Conservation (phyloP, 2,329 filamentous ascomycete genomes). For the Trichoderma aggressivum region DNA sequence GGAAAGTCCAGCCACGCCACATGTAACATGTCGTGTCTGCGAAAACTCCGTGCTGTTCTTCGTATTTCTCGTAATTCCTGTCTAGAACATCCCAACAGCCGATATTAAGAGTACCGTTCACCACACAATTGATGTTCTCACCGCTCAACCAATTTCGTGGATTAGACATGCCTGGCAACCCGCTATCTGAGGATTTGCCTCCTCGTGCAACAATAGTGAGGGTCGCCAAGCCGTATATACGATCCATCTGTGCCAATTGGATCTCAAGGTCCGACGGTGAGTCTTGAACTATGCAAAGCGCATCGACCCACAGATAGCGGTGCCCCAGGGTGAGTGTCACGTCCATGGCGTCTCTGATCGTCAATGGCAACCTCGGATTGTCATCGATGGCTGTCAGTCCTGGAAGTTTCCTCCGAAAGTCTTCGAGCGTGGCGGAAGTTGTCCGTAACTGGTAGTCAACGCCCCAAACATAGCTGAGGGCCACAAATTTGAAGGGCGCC, state of each 20-base stretch:
- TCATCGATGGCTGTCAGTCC: background rate
- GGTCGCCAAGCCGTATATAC: background rate
- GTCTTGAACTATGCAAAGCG: background rate
- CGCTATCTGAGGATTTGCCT: background rate
- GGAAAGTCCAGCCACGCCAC: background rate
- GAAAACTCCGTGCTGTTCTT: background rate
- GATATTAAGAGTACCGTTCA: background rate
- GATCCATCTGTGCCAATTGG: background rate
- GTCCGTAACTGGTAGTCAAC: background rate
- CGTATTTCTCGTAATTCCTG: background rate
- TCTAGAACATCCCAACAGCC: background rate
- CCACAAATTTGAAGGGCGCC: background rate
- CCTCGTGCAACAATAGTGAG: background rate
- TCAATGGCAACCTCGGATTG: background rate
- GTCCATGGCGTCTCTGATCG: background rate
- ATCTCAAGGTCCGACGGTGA: background rate
- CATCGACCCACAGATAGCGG: background rate
- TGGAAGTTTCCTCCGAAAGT: background rate
- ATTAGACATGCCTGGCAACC: background rate
- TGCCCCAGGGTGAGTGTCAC: background rate
- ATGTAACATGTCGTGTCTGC: background rate
- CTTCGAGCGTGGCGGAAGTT: background rate
- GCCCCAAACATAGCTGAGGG: background rate
- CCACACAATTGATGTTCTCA: background rate
- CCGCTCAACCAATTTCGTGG: background rate